phyloP scores from a whole-genome alignment of 345 rosid species.

The Gossypium raimondii region DNA sequence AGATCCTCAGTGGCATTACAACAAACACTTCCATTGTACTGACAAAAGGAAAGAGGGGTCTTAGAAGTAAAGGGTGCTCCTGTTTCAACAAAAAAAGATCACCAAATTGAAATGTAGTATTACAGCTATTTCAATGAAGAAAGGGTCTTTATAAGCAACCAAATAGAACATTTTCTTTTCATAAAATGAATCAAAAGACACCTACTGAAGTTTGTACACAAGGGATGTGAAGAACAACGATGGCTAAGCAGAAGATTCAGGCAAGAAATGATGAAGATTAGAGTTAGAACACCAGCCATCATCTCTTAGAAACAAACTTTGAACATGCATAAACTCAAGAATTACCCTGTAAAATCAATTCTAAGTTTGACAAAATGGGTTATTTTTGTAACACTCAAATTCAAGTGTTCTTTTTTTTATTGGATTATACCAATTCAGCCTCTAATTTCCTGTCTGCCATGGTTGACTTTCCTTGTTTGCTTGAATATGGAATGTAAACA shows the following conservation, averaged over 20 bases:
- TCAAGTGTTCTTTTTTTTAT: neutral
- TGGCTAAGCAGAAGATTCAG: neutral
- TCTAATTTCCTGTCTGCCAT: neutral
- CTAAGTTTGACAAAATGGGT: neutral
- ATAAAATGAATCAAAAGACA: neutral
- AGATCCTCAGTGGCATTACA: conserved; percentile 8
- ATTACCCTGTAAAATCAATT: neutral
- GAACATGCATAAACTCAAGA: neutral
- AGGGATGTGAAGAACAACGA: neutral
- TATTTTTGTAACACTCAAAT: neutral
- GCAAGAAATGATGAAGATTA: conserved; percentile 5
- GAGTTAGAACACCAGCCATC: neutral
- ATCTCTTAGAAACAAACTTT: neutral
- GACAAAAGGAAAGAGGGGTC: conserved; percentile 11
- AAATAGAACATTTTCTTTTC: neutral
- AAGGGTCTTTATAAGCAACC: neutral
- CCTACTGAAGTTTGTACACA: neutral
- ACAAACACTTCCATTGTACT: conserved; percentile 15
- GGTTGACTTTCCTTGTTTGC: conserved; percentile 2
- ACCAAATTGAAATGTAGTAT: neutral
- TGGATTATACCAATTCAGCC: neutral
- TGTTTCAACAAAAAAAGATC: conserved; percentile 11
- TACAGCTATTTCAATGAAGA: neutral
- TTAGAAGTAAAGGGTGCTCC: conserved; percentile 6
- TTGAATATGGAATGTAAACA: neutral